Evolutionary conservation across 2,329 filamentous ascomycete species (phyloP), one percentile per base, ranked within the genome.

Genomic region (Rasamsonia emersonii): DNA sequence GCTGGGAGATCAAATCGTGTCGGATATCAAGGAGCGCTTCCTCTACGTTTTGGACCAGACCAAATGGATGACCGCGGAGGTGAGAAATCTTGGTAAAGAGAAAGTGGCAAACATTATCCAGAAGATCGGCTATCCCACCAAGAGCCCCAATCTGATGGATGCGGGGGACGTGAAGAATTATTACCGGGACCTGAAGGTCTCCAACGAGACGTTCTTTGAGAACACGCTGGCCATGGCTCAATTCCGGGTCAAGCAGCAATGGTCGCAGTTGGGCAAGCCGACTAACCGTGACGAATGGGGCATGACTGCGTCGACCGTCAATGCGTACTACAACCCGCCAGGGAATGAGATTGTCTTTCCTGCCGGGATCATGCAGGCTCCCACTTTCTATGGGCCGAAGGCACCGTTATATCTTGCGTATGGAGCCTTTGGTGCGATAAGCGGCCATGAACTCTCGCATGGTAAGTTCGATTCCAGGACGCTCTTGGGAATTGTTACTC

Each of bases 311-410:
- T 64, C 72, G 2, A 76, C 70, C 1, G 69, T 75, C n/a, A 81
- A 82, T 43, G 78, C 78, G 1, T 79, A 78, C 44, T 79, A 82
- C 52, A 73, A 75, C 41, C 71, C 70, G 17, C 65, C 68, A 0
- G 68, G 70, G n/a, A 82, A 83, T 45, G 72, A 77, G 45, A 82
- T 83, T 27, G 72, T 77, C 3, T 79, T 84, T 50, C 76, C 75
- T 1, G 77, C 77, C 1, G 79, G 76, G 0, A 79, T 82, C 35
- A 76, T 81, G 70, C 79, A 83, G 49, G 71, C 73, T 3, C 78
- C 79, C 0, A 62, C 77, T 2, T 83, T 82, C 46, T 72, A 79
- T 37, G 67, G 72, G 8, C 49, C 53, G 4, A 59, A 69, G 4
- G 65, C 79, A 1, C 79, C 79, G 0, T 59, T 71, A 15, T 84